Evolutionary conservation across 2,329 filamentous ascomycete genomes (phyloP).

Genomic region (Penicillium nordicum): DNA sequence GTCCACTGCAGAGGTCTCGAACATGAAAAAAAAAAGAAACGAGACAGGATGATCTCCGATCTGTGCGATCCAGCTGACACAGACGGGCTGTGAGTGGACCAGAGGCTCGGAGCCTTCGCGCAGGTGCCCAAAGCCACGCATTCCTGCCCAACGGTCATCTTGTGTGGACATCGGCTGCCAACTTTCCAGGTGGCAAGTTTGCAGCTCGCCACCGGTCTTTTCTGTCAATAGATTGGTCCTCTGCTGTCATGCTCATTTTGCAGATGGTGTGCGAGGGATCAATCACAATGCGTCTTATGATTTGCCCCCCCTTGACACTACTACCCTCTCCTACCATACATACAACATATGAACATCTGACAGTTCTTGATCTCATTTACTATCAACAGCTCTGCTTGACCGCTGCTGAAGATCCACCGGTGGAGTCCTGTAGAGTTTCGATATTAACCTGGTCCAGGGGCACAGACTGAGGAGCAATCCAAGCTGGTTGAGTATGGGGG

Average conservation of each 20-base stretch:
- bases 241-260: neutral
- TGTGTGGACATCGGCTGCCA: constrained; percentile 7
- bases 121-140: constrained; percentile 38
- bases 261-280: constrained; percentile 10
- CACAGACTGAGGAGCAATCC: constrained; percentile 24
- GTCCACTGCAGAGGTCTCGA: constrained; percentile 3
- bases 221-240: constrained; percentile 15
- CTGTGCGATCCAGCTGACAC: constrained; percentile 19
- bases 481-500: constrained; percentile 18
- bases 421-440: constrained; percentile 9
- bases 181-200: constrained; percentile 19
- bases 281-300: neutral
- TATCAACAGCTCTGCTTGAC: constrained; percentile 5
- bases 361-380: neutral
- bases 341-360: constrained; percentile 4
- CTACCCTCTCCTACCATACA: neutral
- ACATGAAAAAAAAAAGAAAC: constrained; percentile 5
- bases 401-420: constrained; percentile 13
- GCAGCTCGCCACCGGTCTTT: constrained; percentile 8
- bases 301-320: neutral
- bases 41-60: constrained; percentile 16
- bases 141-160: constrained; percentile 36
- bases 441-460: constrained; percentile 12
- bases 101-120: constrained; percentile 10
- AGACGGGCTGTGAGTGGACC: constrained; percentile 18